These are phyloP conservation scores for Colletotrichum nymphaeae DNA, from an alignment of 2,329 filamentous ascomycete species.

Conservation along the genomic window DNA sequence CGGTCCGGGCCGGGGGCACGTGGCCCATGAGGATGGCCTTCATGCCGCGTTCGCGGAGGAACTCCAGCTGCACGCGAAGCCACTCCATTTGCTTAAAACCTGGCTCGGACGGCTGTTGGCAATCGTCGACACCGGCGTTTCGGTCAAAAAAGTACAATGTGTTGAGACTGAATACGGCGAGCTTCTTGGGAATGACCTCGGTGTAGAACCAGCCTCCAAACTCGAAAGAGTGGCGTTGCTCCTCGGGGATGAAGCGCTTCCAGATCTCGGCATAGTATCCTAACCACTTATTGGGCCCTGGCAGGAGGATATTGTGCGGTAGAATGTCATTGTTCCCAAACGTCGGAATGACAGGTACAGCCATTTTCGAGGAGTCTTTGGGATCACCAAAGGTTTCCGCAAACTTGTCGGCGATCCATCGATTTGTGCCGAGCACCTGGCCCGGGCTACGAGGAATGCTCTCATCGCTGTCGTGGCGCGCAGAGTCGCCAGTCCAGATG, in stretches of 20 bases:
- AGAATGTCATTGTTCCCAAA: constrained; percentile 98
- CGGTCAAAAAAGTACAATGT: constrained; percentile 96
- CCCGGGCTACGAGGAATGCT: constrained; percentile 77
- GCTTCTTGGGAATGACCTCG: constrained; percentile 86
- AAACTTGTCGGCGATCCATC: constrained; percentile 81
- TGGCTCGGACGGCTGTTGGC: constrained; percentile 80
- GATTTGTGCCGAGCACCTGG: constrained; percentile 84
- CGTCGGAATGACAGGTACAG: constrained; percentile 86
- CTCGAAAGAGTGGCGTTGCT: constrained; percentile 89
- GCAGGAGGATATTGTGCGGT: constrained; percentile 91
- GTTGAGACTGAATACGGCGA: constrained; percentile 94
- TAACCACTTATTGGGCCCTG: constrained; percentile 90
- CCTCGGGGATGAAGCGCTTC: constrained; percentile 89
- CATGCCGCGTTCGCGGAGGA: constrained; percentile 85
- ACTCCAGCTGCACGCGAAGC: constrained; percentile 88
- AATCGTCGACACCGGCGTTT: constrained; percentile 94
- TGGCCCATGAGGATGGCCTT: constrained; percentile 96
- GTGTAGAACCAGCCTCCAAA: constrained; percentile 95
- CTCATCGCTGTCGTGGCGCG: constrained; percentile 90
- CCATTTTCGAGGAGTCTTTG: constrained; percentile 66
- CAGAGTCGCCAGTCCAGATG: constrained; percentile 92
- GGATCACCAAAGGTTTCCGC: constrained; percentile 74
- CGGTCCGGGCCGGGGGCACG: constrained; percentile 88
- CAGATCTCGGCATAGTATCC: constrained; percentile 82
- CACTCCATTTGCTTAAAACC: constrained; percentile 97